These are phyloP conservation scores for Hyaloperonospora brassicae DNA, from an alignment of 352 stramenopile species.

Conservation along the genomic window DNA sequence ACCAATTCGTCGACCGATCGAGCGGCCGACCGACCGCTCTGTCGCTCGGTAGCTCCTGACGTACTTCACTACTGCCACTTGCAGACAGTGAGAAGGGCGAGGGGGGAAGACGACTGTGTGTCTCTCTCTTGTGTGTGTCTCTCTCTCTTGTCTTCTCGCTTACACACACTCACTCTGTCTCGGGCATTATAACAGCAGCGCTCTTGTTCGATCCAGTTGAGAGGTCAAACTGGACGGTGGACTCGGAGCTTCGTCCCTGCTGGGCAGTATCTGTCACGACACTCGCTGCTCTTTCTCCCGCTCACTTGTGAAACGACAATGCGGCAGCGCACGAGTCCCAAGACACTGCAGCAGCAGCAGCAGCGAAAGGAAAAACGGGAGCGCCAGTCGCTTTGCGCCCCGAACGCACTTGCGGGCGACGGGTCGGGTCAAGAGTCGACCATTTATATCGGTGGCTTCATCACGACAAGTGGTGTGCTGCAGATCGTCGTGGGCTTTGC, in stretches of 20 bases:
- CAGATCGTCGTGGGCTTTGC: constrained; percentile 22
- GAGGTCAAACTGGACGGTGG: too few species aligned
- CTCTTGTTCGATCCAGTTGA: constrained; percentile 3
- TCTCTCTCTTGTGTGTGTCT: too few species aligned
- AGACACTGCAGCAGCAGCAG: too few species aligned
- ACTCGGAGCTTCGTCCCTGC: constrained; percentile 4
- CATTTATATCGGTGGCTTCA: constrained; percentile 32
- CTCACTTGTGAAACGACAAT: constrained; percentile 7
- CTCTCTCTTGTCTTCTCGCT: too few species aligned
- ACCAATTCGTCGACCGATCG: too few species aligned
- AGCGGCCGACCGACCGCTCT: too few species aligned
- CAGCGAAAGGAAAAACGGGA: constrained; percentile 15
- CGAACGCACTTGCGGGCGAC: constrained; percentile 24
- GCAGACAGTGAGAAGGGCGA: too few species aligned
- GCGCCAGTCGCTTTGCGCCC: constrained; percentile 20
- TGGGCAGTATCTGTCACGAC: constrained; percentile 14
- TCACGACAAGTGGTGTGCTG: constrained; percentile 28
- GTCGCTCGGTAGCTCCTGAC: too few species aligned
- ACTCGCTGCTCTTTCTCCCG: not conserved
- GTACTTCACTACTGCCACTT: too few species aligned
- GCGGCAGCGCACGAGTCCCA: constrained; percentile 27
- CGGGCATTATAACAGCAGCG: constrained; percentile 2
- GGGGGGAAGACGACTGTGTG: too few species aligned
- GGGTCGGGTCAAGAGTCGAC: constrained; percentile 21
- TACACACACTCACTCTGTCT: too few species aligned